phyloP scores from a whole-genome alignment of 805 yeast species.

The Lachancea thermotolerans region DNA sequence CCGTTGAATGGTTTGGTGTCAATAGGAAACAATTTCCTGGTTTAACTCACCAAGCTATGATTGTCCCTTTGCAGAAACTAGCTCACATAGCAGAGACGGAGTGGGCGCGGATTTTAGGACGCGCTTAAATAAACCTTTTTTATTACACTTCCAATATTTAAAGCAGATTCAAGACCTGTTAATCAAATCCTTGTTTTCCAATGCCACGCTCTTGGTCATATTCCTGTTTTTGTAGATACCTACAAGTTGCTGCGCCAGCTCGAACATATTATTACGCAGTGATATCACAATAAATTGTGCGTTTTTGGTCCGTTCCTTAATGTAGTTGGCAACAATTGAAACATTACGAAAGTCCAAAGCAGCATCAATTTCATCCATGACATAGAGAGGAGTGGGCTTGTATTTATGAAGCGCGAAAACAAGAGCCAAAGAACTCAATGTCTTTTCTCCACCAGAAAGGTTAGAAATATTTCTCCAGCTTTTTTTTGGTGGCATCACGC shows the following conservation, averaged over 20 bases:
- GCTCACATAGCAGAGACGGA: conserved; percentile 57
- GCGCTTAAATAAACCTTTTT: conserved; percentile 20
- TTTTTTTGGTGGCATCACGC: conserved; percentile 99
- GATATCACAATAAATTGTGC: conserved; percentile 97
- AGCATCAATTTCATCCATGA: conserved; percentile 99
- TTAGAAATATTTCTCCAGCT: conserved; percentile 95
- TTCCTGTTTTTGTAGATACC: conserved; percentile 93
- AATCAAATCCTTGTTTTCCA: conserved; percentile 56
- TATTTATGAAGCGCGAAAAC: conserved; percentile 95
- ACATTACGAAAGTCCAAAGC: conserved; percentile 96
- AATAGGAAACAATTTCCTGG: conserved; percentile 83
- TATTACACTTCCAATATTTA: too few species aligned
- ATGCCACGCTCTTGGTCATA: conserved; percentile 79
- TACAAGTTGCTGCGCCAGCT: conserved; percentile 85
- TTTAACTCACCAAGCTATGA: conserved; percentile 73
- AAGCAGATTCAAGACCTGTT: not conserved
- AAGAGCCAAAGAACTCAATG: conserved; percentile 86
- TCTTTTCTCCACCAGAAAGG: conserved; percentile 96
- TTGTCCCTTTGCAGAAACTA: conserved; percentile 64
- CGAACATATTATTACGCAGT: conserved; percentile 95
- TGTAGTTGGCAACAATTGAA: conserved; percentile 94
- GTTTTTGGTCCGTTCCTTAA: conserved; percentile 89
- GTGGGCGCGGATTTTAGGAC: conserved; percentile 38
- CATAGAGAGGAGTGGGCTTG: conserved; percentile 95
- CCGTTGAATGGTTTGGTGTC: conserved; percentile 95